Conservation (phyloP, 345 rosid genomes). For the Raphanus raphanistrum region DNA sequence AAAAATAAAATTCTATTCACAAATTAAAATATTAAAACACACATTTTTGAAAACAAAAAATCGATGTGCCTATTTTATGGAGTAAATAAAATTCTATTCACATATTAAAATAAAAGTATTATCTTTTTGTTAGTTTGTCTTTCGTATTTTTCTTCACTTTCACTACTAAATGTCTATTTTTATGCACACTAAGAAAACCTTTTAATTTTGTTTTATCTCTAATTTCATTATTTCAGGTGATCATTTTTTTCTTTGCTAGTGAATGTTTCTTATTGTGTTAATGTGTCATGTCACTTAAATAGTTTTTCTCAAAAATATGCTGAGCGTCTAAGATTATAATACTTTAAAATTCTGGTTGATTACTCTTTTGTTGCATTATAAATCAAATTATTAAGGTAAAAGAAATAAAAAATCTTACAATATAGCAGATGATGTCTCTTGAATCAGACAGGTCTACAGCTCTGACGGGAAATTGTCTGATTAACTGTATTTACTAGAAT, state of each 20-base stretch:
- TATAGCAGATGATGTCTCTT: not conserved
- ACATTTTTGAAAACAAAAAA: too few relatives aligned
- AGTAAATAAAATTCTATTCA: too few relatives aligned
- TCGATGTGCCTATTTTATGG: not conserved
- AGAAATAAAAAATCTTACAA: not conserved
- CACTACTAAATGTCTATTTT: constrained; percentile 48
- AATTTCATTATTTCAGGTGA: not conserved
- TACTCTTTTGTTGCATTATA: not conserved
- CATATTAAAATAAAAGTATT: not conserved
- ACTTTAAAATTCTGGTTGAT: not conserved
- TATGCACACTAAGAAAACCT: constrained; percentile 23
- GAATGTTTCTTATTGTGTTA: not conserved
- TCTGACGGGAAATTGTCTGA: constrained; percentile 43
- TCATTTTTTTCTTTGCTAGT: not conserved
- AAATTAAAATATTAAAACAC: too few relatives aligned
- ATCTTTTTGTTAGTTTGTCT: not conserved
- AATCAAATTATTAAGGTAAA: not conserved
- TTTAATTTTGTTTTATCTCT: not conserved
- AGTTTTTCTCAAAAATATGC: not conserved
- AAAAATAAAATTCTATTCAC: not conserved
- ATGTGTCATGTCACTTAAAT: not conserved
- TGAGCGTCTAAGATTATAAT: too few relatives aligned
- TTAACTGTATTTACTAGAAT: constrained; percentile 31
- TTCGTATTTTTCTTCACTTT: not conserved
- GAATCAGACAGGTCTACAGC: constrained; percentile 36